Evolutionary conservation across 2,329 filamentous ascomycete species (phyloP), one percentile per base, ranked within the genome.

Genomic region (Cytospora schulzeri): DNA sequence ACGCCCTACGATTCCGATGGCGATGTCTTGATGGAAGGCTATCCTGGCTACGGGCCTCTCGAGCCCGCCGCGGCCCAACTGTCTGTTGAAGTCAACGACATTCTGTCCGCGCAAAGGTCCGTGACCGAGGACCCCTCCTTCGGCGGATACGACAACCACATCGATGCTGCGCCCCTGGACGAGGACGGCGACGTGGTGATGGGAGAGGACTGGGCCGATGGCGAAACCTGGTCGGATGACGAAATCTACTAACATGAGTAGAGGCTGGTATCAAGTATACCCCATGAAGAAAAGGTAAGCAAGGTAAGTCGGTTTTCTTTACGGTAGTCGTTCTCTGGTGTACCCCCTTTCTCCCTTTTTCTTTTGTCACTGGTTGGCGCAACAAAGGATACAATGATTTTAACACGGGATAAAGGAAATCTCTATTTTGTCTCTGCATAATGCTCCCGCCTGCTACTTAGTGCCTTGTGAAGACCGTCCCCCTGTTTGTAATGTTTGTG

Each of bases 371-470:
- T 24, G 45, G 45, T 19, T 24, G 45, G n/a, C 45, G 17, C 45
- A 22, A 22, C n/a, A 14, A 22, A 4, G 11, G 17, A 45, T 45
- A 8, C n/a, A 11, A 22, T 48, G n/a, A 31, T 35, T 24, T 7
- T 12, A 24, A 50, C 22, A 41, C 57, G 51, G 12, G 19, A 29
- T 5, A 57, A 53, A 26, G n/a, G 38, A 61, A 9, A 11, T 28
- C 17, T 57, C 41, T 60, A 65, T 54, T 53, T 45, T 45, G 28
- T 57, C 38, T 52, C 19, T 45, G 45, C 35, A 35, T 33, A 28
- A 35, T 35, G 22, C 50, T 55, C 50, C 26, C 50, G 15, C 9
- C 19, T 15, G 38, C 54, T 24, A 6, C 19, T 50, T 15, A 57
- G 35, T 41, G 45, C 29, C 53, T 41, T 38, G n/a, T 48, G 45